phyloP scores from a whole-genome alignment of 2,329 filamentous ascomycete genomes.

The Ustulina deusta region DNA sequence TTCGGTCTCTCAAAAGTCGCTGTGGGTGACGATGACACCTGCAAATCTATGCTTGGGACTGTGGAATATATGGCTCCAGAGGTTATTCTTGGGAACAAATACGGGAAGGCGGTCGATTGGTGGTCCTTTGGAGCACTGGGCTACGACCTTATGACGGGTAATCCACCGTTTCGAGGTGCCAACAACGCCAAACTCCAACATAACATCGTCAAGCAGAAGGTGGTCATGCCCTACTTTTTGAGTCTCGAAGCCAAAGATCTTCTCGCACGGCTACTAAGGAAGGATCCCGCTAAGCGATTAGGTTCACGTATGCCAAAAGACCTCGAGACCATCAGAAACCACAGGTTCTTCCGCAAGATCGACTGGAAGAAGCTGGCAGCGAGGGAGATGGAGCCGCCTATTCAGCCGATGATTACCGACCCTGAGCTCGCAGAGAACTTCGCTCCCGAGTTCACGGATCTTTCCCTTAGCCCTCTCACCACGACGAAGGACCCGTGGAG shows the following conservation, averaged over 20 bases:
- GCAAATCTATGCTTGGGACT: constrained; percentile 92
- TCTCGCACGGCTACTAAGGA: constrained; percentile 87
- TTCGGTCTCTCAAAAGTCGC: constrained; percentile 97
- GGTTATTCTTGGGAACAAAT: constrained; percentile 86
- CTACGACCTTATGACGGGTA: constrained; percentile 91
- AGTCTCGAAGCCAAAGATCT: constrained; percentile 93
- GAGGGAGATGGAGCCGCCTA: constrained; percentile 87
- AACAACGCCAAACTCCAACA: constrained; percentile 97
- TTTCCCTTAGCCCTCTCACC: constrained; percentile 81
- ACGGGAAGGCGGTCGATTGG: constrained; percentile 97
- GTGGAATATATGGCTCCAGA: constrained; percentile 99
- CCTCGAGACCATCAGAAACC: constrained; percentile 84
- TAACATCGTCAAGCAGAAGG: constrained; percentile 94
- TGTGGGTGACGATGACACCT: constrained; percentile 74
- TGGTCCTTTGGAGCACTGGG: constrained; percentile 96
- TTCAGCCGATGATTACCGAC: constrained; percentile 93
- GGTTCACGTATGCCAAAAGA: constrained; percentile 92
- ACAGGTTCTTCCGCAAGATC: constrained; percentile 97
- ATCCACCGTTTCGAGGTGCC: constrained; percentile 88
- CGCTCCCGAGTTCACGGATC: constrained; percentile 86
- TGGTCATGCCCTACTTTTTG: constrained; percentile 89
- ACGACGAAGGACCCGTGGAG: constrained; percentile 59
- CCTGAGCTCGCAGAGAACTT: constrained; percentile 98
- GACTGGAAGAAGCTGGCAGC: constrained; percentile 90
- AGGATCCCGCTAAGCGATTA: constrained; percentile 90